These are phyloP conservation scores for Clathrospora elynae DNA, from an alignment of 2,329 filamentous ascomycete species.

Conservation along the genomic window DNA sequence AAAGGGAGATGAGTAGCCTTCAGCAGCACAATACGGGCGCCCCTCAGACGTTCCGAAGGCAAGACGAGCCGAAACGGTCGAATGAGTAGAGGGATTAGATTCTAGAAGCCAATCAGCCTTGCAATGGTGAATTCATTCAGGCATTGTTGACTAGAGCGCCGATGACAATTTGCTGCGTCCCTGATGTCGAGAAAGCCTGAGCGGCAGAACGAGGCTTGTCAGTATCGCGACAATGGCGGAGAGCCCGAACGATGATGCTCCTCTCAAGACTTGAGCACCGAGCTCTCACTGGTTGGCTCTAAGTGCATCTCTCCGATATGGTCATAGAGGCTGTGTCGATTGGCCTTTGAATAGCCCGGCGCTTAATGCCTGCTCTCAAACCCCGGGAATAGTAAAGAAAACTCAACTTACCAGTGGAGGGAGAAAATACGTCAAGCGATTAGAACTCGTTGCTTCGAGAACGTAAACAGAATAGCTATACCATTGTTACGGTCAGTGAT, in stretches of 20 bases:
- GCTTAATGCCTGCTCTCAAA: slow-evolving; percentile 40
- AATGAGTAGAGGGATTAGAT: slow-evolving; percentile 74
- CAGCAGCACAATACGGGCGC: slow-evolving; percentile 62
- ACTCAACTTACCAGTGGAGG: slow-evolving; percentile 52
- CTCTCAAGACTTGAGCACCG: slow-evolving; percentile 2
- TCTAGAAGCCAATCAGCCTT: slow-evolving; percentile 55
- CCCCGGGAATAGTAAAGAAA: slow-evolving; percentile 30
- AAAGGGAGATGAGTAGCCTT: slow-evolving; percentile 68
- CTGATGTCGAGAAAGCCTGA: slow-evolving; percentile 29
- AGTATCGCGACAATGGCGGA: slow-evolving; percentile 14
- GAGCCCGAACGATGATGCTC: slow-evolving; percentile 6
- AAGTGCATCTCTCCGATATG: slow-evolving; percentile 12
- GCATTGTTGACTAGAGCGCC: slow-evolving; percentile 9
- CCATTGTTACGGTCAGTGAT: slow-evolving; percentile 63
- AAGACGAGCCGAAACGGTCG: slow-evolving; percentile 73
- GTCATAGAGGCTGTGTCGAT: slow-evolving; percentile 40
- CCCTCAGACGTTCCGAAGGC: slow-evolving; percentile 67
- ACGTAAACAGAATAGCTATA: slow-evolving; percentile 59
- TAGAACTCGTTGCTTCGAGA: slow-evolving; percentile 57
- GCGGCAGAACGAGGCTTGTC: slow-evolving; percentile 31
- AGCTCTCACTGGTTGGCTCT: slow-evolving; percentile 26
- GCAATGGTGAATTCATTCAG: slow-evolving; percentile 8
- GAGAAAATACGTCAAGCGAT: slow-evolving; percentile 56
- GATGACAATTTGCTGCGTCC: slow-evolving; percentile 9
- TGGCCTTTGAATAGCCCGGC: slow-evolving; percentile 33